phyloP scores from a whole-genome alignment of 163 green algal species.

The Smithsoniella earleae region DNA sequence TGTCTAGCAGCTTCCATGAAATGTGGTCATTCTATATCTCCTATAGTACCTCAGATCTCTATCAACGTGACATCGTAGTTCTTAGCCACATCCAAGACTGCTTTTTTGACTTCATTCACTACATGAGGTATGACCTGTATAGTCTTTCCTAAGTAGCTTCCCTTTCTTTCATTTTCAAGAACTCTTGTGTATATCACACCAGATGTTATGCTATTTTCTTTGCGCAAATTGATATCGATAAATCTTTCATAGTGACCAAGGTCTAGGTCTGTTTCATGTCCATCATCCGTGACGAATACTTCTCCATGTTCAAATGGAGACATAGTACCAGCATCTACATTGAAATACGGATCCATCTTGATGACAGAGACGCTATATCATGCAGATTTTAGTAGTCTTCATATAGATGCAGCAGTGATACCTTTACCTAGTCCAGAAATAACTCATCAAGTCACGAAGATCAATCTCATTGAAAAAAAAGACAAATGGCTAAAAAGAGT shows the following conservation, averaged over 20 bases:
- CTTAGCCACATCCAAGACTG: slow-evolving; percentile 89
- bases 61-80: slow-evolving; percentile 94
- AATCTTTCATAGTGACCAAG: slow-evolving; percentile 17
- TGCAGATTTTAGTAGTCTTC: slow-evolving; percentile 3
- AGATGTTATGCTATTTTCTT: slow-evolving; percentile 7
- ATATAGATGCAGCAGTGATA: neutral
- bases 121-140: too few species aligned
- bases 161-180: slow-evolving; percentile 14
- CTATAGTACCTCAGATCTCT: slow-evolving; percentile 93
- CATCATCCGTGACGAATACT: slow-evolving; percentile 17
- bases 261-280: neutral
- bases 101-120: too few species aligned
- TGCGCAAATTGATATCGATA: slow-evolving; percentile 6
- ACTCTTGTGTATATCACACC: slow-evolving; percentile 1
- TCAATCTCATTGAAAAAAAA: too few species aligned
- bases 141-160: too few species aligned
- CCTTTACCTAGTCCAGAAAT: slow-evolving; percentile 6
- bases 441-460: slow-evolving; percentile 9
- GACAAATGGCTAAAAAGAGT: too few species aligned
- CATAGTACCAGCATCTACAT: slow-evolving; percentile 9
- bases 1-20: slow-evolving; percentile 93
- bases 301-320: slow-evolving; percentile 21
- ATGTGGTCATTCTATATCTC: slow-evolving; percentile 95
- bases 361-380: neutral
- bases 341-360: slow-evolving; percentile 20